These are phyloP conservation scores for Syzygium aqueum DNA, from an alignment of 345 rosid species.

Conservation along the genomic window DNA sequence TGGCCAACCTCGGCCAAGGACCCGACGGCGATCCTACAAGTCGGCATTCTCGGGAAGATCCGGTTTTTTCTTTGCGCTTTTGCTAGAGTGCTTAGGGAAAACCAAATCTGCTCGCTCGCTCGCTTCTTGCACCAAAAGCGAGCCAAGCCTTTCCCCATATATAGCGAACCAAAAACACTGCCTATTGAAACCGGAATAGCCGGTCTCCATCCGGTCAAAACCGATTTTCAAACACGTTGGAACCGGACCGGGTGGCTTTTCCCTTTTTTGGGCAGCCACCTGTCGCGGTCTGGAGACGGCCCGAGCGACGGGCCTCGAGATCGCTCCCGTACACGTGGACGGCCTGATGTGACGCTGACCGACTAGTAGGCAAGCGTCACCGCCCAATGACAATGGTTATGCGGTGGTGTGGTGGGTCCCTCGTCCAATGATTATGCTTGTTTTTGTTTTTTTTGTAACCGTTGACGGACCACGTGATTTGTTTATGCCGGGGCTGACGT, in stretches of 20 bases:
- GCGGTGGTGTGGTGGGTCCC: slow-evolving; percentile 4
- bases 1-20: slow-evolving; percentile 39
- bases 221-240: background rate
- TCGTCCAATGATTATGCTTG: slow-evolving; percentile 1
- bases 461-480: slow-evolving; percentile 38
- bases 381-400: slow-evolving; percentile 5
- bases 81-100: background rate
- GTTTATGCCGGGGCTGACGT: slow-evolving; percentile 9
- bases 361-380: slow-evolving; percentile 6
- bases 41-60: slow-evolving; percentile 26
- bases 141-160: slow-evolving; percentile 8
- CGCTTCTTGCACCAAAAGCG: background rate
- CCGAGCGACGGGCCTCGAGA: slow-evolving; percentile 20
- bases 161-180: background rate
- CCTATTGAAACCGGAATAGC: background rate
- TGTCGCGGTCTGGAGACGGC: slow-evolving; percentile 5
- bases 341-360: slow-evolving; percentile 14
- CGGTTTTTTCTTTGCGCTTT: background rate
- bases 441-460: background rate
- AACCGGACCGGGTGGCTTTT: background rate
- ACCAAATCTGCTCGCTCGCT: background rate
- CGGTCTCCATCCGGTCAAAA: slow-evolving; percentile 1
- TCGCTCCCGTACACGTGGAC: slow-evolving; percentile 22
- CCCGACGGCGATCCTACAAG: slow-evolving; percentile 36
- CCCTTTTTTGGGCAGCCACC: slow-evolving; percentile 1